Evolutionary conservation across 2,329 filamentous ascomycete genomes (phyloP), one percentile per base, ranked within the genome.

Genomic region (Zalaria obscura): DNA sequence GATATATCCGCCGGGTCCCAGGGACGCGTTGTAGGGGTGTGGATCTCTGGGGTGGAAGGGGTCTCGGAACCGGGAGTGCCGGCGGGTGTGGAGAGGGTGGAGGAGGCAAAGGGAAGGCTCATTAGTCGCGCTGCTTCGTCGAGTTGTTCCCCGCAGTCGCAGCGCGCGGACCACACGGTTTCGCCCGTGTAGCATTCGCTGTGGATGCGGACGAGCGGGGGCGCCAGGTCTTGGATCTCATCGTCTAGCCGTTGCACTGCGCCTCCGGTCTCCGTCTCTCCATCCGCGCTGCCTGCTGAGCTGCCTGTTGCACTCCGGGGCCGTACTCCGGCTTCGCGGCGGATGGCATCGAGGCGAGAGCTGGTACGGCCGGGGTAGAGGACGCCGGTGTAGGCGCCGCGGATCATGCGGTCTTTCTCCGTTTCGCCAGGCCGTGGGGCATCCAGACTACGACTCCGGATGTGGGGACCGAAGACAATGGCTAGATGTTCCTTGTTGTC

Each of bases 161-260:
- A 98, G 27, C 91, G 79, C 31, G 91, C 89, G 5, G 88, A 95
- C 91, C 91, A 96, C 1, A 93, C 91, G 1, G 91, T 98, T 68
- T 98, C 91, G 45, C 91, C 91, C 0, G 91, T 98, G 62, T 98
- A 98, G 65, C 91, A 98, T 63, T 98, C 91, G 3, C 85, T 93
- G 61, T 98, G 91, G 56, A 98, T 98, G 43, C 91, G 76, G 37
- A 98, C 89, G 33, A 98, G 68, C 0, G 91, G 85, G 1, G 81
- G 62, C 8, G 61, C 57, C 2, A 7, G 7, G 7, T 7, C 29
- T 7, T 32, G 7, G 7, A 3, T n/a, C 7, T 32, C 29, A 2
- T 7, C 29, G 2, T 55, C 55, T n/a, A 47, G 9, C 25, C 36
- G 28, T 18, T 36, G 9, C 28, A 25, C 29, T 18, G n/a, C 10